Conservation (phyloP, 1,284 basidiomycete species). For the Nidula niveotomentosa region DNA sequence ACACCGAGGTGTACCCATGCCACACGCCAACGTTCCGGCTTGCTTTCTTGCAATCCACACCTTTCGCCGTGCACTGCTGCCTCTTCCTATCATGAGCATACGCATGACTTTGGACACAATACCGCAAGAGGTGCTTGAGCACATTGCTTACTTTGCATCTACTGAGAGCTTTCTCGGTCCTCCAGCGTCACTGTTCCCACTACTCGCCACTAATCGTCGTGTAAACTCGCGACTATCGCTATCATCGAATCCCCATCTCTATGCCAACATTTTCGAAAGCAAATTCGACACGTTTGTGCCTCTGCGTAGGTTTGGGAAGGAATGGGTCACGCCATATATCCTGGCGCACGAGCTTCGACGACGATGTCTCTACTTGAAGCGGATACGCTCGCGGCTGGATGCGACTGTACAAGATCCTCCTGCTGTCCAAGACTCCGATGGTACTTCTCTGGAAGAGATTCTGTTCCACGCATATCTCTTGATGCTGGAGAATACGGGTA, state of each 20-base stretch:
- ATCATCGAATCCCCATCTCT: conserved; percentile 58
- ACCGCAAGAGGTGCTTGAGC: conserved; percentile 71
- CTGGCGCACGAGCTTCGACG: conserved; percentile 58
- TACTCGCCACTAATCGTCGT: conserved; percentile 54
- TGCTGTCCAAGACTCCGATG: conserved; percentile 17
- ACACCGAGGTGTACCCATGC: conserved; percentile 1
- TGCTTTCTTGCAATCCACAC: neutral
- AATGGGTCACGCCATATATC: conserved; percentile 35
- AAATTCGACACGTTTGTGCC: conserved; percentile 69
- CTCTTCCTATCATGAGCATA: conserved; percentile 12
- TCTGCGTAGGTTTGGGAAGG: conserved; percentile 50
- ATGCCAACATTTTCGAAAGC: conserved; percentile 63
- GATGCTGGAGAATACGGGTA: conserved; percentile 81
- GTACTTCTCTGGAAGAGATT: conserved; percentile 33
- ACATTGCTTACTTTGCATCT: conserved; percentile 59
- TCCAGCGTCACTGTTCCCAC: conserved; percentile 44
- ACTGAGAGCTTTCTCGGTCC: conserved; percentile 53
- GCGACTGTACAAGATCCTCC: conserved; percentile 24
- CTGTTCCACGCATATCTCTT: conserved; percentile 74
- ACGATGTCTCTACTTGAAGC: conserved; percentile 52
- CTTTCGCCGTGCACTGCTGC: conserved; percentile 4
- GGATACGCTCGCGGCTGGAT: conserved; percentile 44
- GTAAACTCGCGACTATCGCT: conserved; percentile 50
- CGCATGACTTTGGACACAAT: conserved; percentile 33
- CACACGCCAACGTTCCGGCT: neutral